Evolutionary conservation across 805 yeast genomes (phyloP).

Genomic region (Cyberlindnera galapagoensis): DNA sequence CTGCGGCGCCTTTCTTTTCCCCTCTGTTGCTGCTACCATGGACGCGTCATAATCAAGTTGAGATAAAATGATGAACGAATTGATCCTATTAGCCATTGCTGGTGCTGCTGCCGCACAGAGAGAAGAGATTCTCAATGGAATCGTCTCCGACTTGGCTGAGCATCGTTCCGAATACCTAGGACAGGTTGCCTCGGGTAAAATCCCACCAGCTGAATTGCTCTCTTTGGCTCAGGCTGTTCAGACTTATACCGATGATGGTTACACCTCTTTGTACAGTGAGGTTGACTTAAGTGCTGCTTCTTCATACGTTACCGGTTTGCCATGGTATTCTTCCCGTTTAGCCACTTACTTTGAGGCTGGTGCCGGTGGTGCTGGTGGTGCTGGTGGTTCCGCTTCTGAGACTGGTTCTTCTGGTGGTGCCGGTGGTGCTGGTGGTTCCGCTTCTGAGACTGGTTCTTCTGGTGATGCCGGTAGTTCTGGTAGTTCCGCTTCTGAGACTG

Average conservation of each 20-base stretch:
- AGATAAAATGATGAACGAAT: conserved; percentile 4
- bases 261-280: conserved; percentile 25
- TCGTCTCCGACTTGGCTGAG: conserved; percentile 15
- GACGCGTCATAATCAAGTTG: background rate
- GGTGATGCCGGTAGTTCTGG: conserved; percentile 4
- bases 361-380: conserved; percentile 4
- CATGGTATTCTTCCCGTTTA: conserved; percentile 27
- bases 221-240: conserved; percentile 21
- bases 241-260: conserved; percentile 29
- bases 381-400: conserved; percentile 8
- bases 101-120: conserved; percentile 6
- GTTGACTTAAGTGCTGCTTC: conserved; percentile 23
- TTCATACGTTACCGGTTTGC: conserved; percentile 25
- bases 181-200: conserved; percentile 16
- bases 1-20: background rate
- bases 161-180: conserved; percentile 18
- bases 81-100: conserved; percentile 8
- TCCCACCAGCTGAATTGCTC: conserved; percentile 25
- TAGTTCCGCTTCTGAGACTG: conserved; percentile 8
- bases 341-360: conserved; percentile 13
- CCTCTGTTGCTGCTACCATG: background rate
- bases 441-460: conserved; percentile 7
- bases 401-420: conserved; percentile 7
- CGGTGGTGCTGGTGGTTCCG: conserved; percentile 6
- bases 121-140: conserved; percentile 6